Conservation (phyloP, 257 asterid genomes). For the Rauvolfia tetraphylla region DNA sequence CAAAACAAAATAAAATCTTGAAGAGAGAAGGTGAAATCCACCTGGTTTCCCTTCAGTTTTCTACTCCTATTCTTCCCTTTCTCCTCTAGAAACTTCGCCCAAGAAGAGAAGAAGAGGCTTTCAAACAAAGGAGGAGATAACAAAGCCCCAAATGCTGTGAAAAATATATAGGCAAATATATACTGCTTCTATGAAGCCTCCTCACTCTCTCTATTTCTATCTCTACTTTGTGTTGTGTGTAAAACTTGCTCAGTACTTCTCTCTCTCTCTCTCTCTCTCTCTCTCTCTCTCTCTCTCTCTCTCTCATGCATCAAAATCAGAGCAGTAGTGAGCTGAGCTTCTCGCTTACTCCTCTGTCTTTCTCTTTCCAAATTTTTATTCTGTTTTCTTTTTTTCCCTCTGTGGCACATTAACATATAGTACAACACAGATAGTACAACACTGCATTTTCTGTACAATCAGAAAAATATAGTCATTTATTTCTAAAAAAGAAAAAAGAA, state of each 20-base stretch:
- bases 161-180: slow-evolving; percentile 12
- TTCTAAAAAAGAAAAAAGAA: no score
- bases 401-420: neutral
- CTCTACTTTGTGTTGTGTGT: slow-evolving; percentile 26
- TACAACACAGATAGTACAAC: no score
- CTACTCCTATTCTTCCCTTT: neutral
- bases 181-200: slow-evolving; percentile 22
- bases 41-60: slow-evolving; percentile 14
- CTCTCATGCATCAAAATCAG: slow-evolving; percentile 68
- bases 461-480: no score
- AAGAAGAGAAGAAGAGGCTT: slow-evolving; percentile 5
- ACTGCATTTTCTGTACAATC: no score
- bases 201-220: slow-evolving; percentile 26
- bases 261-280: slow-evolving; percentile 29
- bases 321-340: slow-evolving; percentile 54
- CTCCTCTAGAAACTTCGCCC: slow-evolving; percentile 10
- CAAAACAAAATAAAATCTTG: neutral
- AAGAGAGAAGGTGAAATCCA: slow-evolving; percentile 8
- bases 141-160: slow-evolving; percentile 27
- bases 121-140: slow-evolving; percentile 3
- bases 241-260: slow-evolving; percentile 48
- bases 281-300: slow-evolving; percentile 31
- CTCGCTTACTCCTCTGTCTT: slow-evolving; percentile 41
- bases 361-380: slow-evolving; percentile 6
- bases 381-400: neutral